Conservation (phyloP, 2,329 filamentous ascomycete species). For the Fusarium transvaalense region DNA sequence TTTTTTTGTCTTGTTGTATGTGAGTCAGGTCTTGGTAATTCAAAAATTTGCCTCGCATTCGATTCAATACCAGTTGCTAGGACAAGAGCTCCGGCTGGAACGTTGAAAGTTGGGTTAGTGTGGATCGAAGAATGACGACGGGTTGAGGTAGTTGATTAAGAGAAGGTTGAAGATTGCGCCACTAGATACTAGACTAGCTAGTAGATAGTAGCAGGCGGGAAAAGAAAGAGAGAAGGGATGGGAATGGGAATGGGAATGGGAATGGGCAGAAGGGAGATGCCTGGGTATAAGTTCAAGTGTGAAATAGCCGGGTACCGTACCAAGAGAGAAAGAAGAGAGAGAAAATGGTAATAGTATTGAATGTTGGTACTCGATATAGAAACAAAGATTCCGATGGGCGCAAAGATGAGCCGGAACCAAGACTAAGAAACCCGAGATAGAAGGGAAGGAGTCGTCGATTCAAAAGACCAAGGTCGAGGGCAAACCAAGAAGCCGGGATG, state of each 20-base stretch:
- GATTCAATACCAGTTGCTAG: conserved; percentile 32
- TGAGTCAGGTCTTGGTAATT: conserved; percentile 28
- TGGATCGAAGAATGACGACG: conserved; percentile 18
- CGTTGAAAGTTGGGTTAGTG: conserved; percentile 21
- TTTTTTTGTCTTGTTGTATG: conserved; percentile 16
- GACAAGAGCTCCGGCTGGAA: conserved; percentile 24
- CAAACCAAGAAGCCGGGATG: conserved; percentile 31
- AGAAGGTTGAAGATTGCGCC: conserved; percentile 9
- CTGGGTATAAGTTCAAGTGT: neutral
- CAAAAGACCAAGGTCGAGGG: conserved; percentile 17
- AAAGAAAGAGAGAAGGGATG: neutral
- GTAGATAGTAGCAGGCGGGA: neutral
- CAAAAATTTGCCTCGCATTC: conserved; percentile 14
- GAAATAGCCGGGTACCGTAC: neutral
- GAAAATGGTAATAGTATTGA: conserved; percentile 2
- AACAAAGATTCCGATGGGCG: conserved; percentile 27
- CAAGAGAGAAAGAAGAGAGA: neutral
- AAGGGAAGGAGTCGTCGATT: conserved; percentile 21
- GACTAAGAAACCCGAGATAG: conserved; percentile 25
- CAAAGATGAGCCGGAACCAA: conserved; percentile 39
- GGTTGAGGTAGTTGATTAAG: conserved; percentile 3
- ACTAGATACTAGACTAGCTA: neutral
- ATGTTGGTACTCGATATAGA: conserved; percentile 18
- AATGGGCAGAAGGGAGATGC: no score
- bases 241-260: neutral